Evolutionary conservation across 352 stramenopile genomes (phyloP).

Genomic region (Phytophthora tentaculata): DNA sequence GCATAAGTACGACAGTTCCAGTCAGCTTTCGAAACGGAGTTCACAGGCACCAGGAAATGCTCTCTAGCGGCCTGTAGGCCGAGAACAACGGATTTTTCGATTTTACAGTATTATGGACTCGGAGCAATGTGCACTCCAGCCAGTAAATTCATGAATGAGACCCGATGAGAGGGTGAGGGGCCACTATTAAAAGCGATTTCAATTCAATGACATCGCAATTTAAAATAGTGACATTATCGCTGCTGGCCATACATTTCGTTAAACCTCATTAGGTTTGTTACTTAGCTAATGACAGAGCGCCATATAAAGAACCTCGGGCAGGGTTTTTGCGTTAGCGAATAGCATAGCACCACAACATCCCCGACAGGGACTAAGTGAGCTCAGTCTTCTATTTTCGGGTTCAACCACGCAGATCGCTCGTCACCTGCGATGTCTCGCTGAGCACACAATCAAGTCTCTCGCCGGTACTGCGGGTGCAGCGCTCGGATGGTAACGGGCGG

Average conservation of each 20-base stretch:
- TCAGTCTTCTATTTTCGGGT: too few species aligned
- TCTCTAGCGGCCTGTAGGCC: neutral
- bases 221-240: neutral
- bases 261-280: neutral
- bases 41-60: neutral
- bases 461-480: neutral
- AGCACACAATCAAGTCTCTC: neutral
- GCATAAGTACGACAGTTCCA: too few species aligned
- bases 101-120: neutral
- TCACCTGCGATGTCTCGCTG: too few species aligned
- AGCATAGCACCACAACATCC: too few species aligned
- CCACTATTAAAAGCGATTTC: too few species aligned
- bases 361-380: too few species aligned
- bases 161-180: too few species aligned
- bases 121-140: neutral
- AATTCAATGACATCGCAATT: too few species aligned
- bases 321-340: too few species aligned
- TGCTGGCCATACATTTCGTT: neutral
- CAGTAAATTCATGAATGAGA: conserved; percentile 15
- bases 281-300: neutral
- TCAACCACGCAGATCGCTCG: too few species aligned
- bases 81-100: neutral
- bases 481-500: neutral
- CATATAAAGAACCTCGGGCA: neutral
- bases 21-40: neutral